These are phyloP conservation scores for Cystobasidium slooffiae DNA, from an alignment of 1,284 basidiomycete species.

Conservation along the genomic window DNA sequence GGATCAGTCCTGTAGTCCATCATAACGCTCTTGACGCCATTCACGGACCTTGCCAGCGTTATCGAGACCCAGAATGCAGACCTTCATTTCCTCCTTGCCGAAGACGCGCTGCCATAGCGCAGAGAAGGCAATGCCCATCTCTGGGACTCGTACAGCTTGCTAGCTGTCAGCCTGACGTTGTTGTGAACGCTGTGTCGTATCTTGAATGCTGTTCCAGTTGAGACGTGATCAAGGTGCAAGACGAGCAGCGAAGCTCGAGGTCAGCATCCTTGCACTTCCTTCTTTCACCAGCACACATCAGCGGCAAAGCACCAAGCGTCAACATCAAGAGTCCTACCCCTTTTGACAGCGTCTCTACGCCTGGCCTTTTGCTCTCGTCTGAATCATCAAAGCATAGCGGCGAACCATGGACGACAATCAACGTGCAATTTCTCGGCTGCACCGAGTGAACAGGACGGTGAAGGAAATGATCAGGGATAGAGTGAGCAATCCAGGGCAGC, in stretches of 20 bases:
- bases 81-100: slow-evolving; percentile 74
- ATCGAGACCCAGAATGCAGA: slow-evolving; percentile 80
- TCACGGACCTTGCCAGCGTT: slow-evolving; percentile 78
- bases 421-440: slow-evolving; percentile 69
- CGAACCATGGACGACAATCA: slow-evolving; percentile 54
- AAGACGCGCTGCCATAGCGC: slow-evolving; percentile 87
- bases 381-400: background rate
- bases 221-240: background rate
- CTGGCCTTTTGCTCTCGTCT: background rate
- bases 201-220: background rate
- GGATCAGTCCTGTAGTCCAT: background rate
- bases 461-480: slow-evolving; percentile 95
- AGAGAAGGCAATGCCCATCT: slow-evolving; percentile 40
- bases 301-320: too few species aligned
- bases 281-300: too few species aligned
- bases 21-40: background rate
- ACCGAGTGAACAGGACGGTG: slow-evolving; percentile 95
- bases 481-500: slow-evolving; percentile 50
- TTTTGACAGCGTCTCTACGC: background rate
- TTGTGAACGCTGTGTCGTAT: background rate
- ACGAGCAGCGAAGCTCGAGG: too few species aligned
- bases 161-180: background rate
- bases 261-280: too few species aligned
- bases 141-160: background rate
- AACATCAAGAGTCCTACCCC: too few species aligned